phyloP scores from a whole-genome alignment of 108 stramenopile genomes.

The Heterococcus sp. region DNA sequence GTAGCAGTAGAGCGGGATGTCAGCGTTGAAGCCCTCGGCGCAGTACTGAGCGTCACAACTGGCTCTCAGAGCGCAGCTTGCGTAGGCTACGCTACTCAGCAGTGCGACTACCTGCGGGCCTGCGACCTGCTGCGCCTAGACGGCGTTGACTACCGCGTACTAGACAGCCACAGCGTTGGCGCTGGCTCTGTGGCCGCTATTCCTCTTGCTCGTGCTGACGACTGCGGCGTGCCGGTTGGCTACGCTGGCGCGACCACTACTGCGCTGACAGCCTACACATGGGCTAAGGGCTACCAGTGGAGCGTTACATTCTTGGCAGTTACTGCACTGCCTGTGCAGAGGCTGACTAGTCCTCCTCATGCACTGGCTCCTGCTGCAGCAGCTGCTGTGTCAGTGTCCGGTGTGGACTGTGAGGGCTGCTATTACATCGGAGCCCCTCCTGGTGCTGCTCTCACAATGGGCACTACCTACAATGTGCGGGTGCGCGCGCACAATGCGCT shows the following conservation, averaged over 20 bases:
- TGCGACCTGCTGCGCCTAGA: slow-evolving; percentile 59
- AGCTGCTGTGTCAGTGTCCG: slow-evolving; percentile 40
- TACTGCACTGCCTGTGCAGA: slow-evolving; percentile 7
- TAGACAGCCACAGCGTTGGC: slow-evolving; percentile 44
- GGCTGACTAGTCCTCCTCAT: slow-evolving; percentile 46
- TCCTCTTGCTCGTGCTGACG: slow-evolving; percentile 3
- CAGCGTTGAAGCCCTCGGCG: slow-evolving; percentile 10
- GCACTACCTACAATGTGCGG: slow-evolving; percentile 65
- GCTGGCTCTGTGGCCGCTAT: neutral
- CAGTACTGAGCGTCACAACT: slow-evolving; percentile 49
- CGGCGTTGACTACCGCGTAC: slow-evolving; percentile 64
- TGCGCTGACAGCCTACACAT: slow-evolving; percentile 45
- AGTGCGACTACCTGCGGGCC: slow-evolving; percentile 56
- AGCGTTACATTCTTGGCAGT: slow-evolving; percentile 59
- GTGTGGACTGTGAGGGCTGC: slow-evolving; percentile 66
- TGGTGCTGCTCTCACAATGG: slow-evolving; percentile 54
- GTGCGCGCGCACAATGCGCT: slow-evolving; percentile 64
- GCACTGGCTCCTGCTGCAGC: slow-evolving; percentile 23
- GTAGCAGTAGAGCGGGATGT: slow-evolving; percentile 51
- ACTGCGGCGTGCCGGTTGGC: slow-evolving; percentile 53
- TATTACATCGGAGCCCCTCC: slow-evolving; percentile 33
- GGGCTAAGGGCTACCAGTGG: slow-evolving; percentile 74
- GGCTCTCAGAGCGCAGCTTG: slow-evolving; percentile 51
- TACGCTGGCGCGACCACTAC: slow-evolving; percentile 51
- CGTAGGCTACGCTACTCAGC: slow-evolving; percentile 49